These are phyloP conservation scores for Dioszegia crocea DNA, from an alignment of 768 basidiomycete species.

Conservation along the genomic window DNA sequence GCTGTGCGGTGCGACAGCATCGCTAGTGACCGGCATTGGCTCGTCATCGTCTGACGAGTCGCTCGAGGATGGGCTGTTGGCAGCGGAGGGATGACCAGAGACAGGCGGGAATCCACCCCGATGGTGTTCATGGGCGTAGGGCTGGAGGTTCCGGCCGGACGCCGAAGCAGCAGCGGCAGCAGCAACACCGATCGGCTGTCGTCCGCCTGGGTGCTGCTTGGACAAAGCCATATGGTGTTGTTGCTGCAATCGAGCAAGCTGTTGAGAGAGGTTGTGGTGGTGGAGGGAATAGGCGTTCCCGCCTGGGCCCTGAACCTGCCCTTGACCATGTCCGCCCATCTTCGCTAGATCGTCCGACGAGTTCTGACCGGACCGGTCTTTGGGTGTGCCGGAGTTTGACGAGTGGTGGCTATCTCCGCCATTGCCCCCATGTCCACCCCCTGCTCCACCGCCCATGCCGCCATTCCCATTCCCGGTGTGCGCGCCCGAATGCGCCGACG, in stretches of 20 bases:
- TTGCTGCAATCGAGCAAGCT: constrained; percentile 39
- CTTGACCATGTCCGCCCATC: constrained; percentile 25
- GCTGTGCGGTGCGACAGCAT: constrained; percentile 26
- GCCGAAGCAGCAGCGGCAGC: constrained; percentile 1
- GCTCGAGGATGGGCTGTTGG: constrained; percentile 36
- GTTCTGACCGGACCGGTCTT: constrained; percentile 29
- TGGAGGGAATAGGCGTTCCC: constrained; percentile 28
- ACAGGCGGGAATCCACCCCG: constrained; percentile 9
- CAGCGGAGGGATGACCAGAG: constrained; percentile 43
- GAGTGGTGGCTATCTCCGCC: constrained; percentile 40
- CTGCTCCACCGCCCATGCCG: constrained; percentile 3
- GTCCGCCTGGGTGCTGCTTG: constrained; percentile 13
- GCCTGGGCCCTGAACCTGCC: not conserved
- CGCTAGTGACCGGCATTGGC: constrained; percentile 13
- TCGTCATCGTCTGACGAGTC: constrained; percentile 48
- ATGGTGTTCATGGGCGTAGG: constrained; percentile 33
- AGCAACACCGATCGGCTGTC: not conserved
- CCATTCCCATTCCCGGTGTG: not conserved
- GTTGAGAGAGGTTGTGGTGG: constrained; percentile 31
- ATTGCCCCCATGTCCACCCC: constrained; percentile 18
- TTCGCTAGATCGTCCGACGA: constrained; percentile 46
- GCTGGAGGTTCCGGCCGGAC: constrained; percentile 12
- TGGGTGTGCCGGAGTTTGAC: constrained; percentile 44
- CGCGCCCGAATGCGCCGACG: constrained; percentile 19
- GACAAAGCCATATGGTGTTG: constrained; percentile 37